Evolutionary conservation across 2,329 filamentous ascomycete genomes (phyloP), one percentile per base, ranked within the genome.

Genomic region (Coniella vitis): DNA sequence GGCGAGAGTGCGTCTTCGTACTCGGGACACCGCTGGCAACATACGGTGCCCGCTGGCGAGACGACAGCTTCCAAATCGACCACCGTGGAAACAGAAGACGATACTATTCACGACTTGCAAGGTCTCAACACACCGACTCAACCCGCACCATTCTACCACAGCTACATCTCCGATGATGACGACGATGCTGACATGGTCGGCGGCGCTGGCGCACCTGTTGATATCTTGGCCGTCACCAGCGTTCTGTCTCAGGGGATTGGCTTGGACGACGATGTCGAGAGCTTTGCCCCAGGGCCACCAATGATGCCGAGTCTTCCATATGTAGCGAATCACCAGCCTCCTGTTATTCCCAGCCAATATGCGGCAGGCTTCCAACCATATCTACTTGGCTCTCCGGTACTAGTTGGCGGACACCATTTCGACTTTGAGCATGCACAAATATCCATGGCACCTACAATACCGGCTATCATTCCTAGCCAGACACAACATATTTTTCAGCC

Each of bases 121-220:
- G 41, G 32, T 14, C 32, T 22, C 8, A 32, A 19, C 13, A 34
- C 45, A 14, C 45, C 29, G 20, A 39, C 45, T 4, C 45, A 53
- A 35, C 16, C 22, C 29, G 19, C 42, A 25, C 29, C 42, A 25
- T 44, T 45, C 31, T 45, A 35, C 17, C 54, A 53, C 47, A 51
- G 45, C 34, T 54, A 58, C 53, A 47, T 55, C 20, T 56, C 54
- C 7, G 58, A 59, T 34, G 54, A 55, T 20, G 42, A 54, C 14
- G 59, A 61, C 49, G 59, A 60, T 38, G 55, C 56, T 14, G 59
- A 61, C 48, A 52, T 56, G 52, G 58, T 56, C 8, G 56, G 51
- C 39, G 59, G 57, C 25, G 55, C 52, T 34, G 56, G 54, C 4
- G 55, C 58, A 13, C 43, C 57, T 42, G 50, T 57, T 8, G 53